Evolutionary conservation across 768 basidiomycete genomes (phyloP).

Genomic region (Phlebiopsis gigantea): DNA sequence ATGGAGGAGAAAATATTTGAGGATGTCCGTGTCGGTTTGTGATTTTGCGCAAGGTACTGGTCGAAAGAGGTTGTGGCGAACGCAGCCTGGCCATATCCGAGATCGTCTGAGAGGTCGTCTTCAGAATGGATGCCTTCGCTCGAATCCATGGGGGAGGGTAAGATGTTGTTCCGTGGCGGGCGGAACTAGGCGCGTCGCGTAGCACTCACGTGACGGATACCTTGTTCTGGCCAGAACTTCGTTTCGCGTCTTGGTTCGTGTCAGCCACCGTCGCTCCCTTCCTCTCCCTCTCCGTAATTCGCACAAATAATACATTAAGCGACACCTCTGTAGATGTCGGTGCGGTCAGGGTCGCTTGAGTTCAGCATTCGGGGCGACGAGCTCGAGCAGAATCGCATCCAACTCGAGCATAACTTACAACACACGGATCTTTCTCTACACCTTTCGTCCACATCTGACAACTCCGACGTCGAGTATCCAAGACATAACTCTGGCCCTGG

Average conservation of each 20-base stretch:
- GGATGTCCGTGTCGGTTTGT: constrained; percentile 66
- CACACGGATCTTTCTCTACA: constrained; percentile 68
- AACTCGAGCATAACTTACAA: constrained; percentile 74
- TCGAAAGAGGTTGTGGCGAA: constrained; percentile 59
- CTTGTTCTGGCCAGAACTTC: constrained; percentile 1
- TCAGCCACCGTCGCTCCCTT: neutral
- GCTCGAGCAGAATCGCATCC: constrained; percentile 70
- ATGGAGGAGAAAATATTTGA: constrained; percentile 73
- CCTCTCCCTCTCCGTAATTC: neutral
- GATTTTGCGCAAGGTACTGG: constrained; percentile 70
- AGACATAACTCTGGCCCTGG: constrained; percentile 60
- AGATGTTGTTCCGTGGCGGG: neutral
- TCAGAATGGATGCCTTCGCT: constrained; percentile 1
- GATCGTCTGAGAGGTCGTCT: constrained; percentile 6
- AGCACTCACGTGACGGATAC: constrained; percentile 8
- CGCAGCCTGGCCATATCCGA: neutral
- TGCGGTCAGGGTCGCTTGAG: constrained; percentile 24
- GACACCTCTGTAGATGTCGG: constrained; percentile 9
- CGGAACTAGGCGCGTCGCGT: neutral
- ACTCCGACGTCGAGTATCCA: constrained; percentile 61
- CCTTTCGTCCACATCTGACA: constrained; percentile 48
- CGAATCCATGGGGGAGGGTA: too few species aligned
- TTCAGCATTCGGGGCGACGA: constrained; percentile 65
- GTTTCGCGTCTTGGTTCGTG: constrained; percentile 2
- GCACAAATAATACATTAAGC: neutral